Conservation (phyloP, 2,329 filamentous ascomycete species). For the Exophiala sideris region DNA sequence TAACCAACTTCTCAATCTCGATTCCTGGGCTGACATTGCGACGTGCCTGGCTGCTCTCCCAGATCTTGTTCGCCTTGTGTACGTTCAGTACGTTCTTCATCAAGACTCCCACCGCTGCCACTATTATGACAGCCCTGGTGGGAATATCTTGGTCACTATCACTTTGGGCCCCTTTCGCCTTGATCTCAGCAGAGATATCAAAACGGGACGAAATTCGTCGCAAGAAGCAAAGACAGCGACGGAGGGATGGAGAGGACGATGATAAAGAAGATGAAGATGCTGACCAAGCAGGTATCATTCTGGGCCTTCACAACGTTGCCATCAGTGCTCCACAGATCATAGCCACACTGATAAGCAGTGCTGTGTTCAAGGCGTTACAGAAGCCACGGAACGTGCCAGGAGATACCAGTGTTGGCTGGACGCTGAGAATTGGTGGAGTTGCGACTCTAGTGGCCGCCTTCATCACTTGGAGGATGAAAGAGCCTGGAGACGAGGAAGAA, state of each 20-base stretch:
- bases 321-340: constrained; percentile 89
- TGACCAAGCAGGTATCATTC: constrained; percentile 82
- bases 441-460: constrained; percentile 73
- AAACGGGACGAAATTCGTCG: constrained; percentile 67
- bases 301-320: constrained; percentile 94
- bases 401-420: constrained; percentile 82
- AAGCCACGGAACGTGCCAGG: constrained; percentile 81
- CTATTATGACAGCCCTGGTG: constrained; percentile 72
- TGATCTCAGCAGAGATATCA: constrained; percentile 89
- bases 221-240: constrained; percentile 39
- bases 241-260: constrained; percentile 29
- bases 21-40: constrained; percentile 84
- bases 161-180: constrained; percentile 91
- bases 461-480: constrained; percentile 27
- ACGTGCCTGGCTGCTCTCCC: constrained; percentile 79
- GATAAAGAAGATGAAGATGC: constrained; percentile 44
- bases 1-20: constrained; percentile 57
- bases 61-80: constrained; percentile 75
- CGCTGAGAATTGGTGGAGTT: constrained; percentile 77
- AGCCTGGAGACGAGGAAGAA: constrained; percentile 19
- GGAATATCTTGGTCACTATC: constrained; percentile 91
- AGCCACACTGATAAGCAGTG: constrained; percentile 77
- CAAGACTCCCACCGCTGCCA: constrained; percentile 66
- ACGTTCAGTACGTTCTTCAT: constrained; percentile 82
- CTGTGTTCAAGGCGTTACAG: constrained; percentile 81